phyloP scores from a whole-genome alignment of 2,329 filamentous ascomycete species.

The Diaporthe sp. region DNA sequence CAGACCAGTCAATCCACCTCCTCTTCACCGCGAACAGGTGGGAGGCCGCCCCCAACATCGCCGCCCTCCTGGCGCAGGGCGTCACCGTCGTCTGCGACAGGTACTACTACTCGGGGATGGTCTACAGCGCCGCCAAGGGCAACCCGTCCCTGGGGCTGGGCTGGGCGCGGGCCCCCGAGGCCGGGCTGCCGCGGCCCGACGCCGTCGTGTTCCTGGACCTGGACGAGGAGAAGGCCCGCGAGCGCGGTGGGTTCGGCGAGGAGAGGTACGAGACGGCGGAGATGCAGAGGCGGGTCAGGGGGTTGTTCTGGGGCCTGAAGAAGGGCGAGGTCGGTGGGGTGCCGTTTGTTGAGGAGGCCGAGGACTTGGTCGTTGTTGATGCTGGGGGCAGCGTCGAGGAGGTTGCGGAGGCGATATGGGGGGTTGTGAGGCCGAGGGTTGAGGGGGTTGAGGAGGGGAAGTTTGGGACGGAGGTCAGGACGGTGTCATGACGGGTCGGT shows the following conservation, averaged over 20 bases:
- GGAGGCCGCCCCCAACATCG: constrained; percentile 75
- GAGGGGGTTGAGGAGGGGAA: constrained; percentile 62
- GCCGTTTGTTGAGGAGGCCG: constrained; percentile 62
- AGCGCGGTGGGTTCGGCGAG: constrained; percentile 86
- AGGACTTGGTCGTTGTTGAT: constrained; percentile 68
- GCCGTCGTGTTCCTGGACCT: constrained; percentile 90
- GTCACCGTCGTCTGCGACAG: constrained; percentile 88
- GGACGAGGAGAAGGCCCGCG: constrained; percentile 77
- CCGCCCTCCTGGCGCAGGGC: constrained; percentile 70
- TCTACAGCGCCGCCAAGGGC: constrained; percentile 91
- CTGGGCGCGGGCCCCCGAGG: constrained; percentile 89
- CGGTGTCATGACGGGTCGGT: constrained; percentile 53
- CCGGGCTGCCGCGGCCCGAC: constrained; percentile 89
- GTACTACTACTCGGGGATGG: constrained; percentile 94
- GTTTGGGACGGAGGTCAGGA: constrained; percentile 60
- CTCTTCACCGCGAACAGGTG: constrained; percentile 93
- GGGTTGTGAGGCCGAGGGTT: constrained; percentile 60
- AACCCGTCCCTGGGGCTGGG: constrained; percentile 77
- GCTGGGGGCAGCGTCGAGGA: constrained; percentile 68
- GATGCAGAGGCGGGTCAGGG: constrained; percentile 85
- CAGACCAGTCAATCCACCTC: constrained; percentile 88
- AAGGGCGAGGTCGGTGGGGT: constrained; percentile 55
- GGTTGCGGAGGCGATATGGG: constrained; percentile 70
- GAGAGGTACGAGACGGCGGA: constrained; percentile 90
- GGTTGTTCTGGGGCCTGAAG: constrained; percentile 75